Conservation (phyloP, 371 early-diverging fungal genomes). For the Apophysomyces sp. region DNA sequence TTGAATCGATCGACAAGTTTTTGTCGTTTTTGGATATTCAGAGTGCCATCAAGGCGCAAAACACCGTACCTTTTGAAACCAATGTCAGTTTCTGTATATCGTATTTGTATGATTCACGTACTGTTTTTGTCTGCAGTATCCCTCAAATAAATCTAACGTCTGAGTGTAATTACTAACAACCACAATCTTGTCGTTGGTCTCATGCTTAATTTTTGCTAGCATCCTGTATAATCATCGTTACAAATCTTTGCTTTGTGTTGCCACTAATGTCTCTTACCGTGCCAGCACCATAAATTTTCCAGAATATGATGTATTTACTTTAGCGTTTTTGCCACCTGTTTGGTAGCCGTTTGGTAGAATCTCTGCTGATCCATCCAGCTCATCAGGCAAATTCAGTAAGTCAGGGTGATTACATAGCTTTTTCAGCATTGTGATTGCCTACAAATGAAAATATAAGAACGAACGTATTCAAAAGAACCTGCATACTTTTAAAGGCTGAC, state of each 20-base stretch:
- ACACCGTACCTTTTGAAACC: conserved; percentile 64
- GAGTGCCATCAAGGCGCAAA: conserved; percentile 90
- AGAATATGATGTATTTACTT: conserved; percentile 72
- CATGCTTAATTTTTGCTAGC: conserved; percentile 68
- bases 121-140: conserved; percentile 73
- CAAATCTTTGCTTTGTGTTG: conserved; percentile 29
- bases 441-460: background rate
- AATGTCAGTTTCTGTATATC: no score
- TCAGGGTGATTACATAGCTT: conserved; percentile 95
- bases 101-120: conserved; percentile 33
- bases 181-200: conserved; percentile 91
- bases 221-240: conserved; percentile 37
- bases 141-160: conserved; percentile 94
- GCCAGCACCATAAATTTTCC: conserved; percentile 90
- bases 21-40: conserved; percentile 88
- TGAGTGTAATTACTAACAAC: conserved; percentile 97
- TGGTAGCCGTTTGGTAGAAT: conserved; percentile 52
- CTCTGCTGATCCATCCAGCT: conserved; percentile 67
- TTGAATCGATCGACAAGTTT: conserved; percentile 95
- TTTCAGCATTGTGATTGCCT: conserved; percentile 89
- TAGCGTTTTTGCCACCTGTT: conserved; percentile 21
- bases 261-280: conserved; percentile 32
- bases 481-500: conserved; percentile 69
- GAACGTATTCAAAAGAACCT: background rate
- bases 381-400: conserved; percentile 69